Evolutionary conservation across 192 early-diverging fungal species (phyloP).

Genomic region (Obelidium mucronatum): DNA sequence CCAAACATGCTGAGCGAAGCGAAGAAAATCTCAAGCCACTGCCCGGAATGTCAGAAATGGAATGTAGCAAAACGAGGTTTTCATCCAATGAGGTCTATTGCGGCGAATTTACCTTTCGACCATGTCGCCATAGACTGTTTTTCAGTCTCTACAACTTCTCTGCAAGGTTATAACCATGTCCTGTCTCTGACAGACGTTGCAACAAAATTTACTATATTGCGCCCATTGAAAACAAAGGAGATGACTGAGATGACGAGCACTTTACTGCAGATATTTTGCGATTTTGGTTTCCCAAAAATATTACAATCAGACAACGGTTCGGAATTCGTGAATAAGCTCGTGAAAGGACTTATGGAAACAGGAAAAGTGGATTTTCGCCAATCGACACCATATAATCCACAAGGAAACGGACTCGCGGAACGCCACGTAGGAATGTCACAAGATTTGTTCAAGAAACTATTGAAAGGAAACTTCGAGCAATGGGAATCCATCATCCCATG

Average conservation of each 20-base stretch:
- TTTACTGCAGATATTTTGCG: not conserved
- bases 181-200: not conserved
- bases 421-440: slow-evolving; percentile 34
- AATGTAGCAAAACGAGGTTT: not conserved
- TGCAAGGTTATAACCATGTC: not conserved
- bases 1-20: slow-evolving; percentile 1
- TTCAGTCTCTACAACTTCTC: not conserved
- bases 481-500: slow-evolving; percentile 50
- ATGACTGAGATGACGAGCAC: slow-evolving; percentile 5
- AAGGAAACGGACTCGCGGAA: slow-evolving; percentile 56
- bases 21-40: not conserved
- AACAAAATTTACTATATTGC: not conserved
- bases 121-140: not conserved
- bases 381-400: slow-evolving; percentile 49
- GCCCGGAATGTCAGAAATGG: slow-evolving; percentile 8
- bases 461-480: slow-evolving; percentile 14
- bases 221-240: not conserved
- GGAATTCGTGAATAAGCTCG: slow-evolving; percentile 52
- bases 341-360: slow-evolving; percentile 22
- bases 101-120: not conserved
- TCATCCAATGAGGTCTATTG: not conserved
- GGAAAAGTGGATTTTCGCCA: slow-evolving; percentile 44
- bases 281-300: slow-evolving; percentile 37
- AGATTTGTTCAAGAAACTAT: slow-evolving; percentile 40
- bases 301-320: slow-evolving; percentile 50